A percentile compares a stretch with the other conserved stretches of the same genome.
These are phyloP conservation scores for Penicillium bovifimosum DNA, from an alignment of 495 filamentous ascomycete genomes.

Conservation along the genomic window DNA sequence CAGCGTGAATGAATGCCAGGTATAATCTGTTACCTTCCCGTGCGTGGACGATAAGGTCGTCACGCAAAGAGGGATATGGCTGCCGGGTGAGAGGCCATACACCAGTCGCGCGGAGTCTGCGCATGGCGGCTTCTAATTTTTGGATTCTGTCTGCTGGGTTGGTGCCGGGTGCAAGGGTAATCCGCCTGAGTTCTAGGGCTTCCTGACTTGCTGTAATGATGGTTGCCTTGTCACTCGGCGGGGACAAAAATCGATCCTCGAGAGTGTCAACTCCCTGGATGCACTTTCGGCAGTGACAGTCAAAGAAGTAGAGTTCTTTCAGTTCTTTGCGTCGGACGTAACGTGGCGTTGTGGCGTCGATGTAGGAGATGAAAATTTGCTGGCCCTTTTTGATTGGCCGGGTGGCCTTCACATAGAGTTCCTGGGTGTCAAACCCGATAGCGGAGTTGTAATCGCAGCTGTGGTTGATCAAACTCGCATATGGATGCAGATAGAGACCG, in stretches of 20 bases:
- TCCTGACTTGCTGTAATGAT: constrained; percentile 19
- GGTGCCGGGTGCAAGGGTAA: constrained; percentile 8
- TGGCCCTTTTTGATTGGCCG: constrained; percentile 45
- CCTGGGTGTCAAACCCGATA: constrained; percentile 54
- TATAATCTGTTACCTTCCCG: constrained; percentile 26
- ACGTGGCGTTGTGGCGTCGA: constrained; percentile 53
- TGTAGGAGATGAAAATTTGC: constrained; percentile 66
- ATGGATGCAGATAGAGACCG: constrained; percentile 56
- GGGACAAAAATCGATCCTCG: constrained; percentile 14
- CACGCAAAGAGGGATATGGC: constrained; percentile 35
- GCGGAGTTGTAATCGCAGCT: constrained; percentile 65
- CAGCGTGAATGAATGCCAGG: constrained; percentile 34
- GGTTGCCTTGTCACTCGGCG: constrained; percentile 9
- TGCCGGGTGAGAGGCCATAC: constrained; percentile 35
- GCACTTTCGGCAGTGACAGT: constrained; percentile 57
- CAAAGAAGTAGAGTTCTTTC: constrained; percentile 56
- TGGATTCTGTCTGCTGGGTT: constrained; percentile 13
- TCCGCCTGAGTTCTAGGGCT: constrained; percentile 25
- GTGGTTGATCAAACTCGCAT: constrained; percentile 59
- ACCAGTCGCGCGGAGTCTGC: constrained; percentile 15
- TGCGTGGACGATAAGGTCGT: constrained; percentile 34
- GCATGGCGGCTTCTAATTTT: constrained; percentile 22
- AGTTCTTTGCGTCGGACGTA: constrained; percentile 47
- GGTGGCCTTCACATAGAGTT: constrained; percentile 42
- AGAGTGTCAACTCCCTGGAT: constrained; percentile 20